Evolutionary conservation across 306 rosid species (phyloP), one percentile per base, ranked within the genome.

Genomic region (Acmispon strigosus): DNA sequence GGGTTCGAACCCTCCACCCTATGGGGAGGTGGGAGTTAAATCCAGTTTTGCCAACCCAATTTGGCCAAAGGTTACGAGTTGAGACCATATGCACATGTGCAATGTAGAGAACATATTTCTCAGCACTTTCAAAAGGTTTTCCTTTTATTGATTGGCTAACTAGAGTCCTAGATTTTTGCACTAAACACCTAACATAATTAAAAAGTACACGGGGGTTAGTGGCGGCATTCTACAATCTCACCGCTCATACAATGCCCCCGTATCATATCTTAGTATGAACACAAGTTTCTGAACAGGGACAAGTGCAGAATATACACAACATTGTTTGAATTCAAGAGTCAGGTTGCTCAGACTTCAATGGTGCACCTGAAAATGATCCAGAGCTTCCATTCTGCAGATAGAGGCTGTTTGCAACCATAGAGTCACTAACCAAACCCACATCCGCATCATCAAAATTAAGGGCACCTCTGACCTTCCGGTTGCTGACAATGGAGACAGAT

Each of bases 351-450:
- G 92, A 16, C 83, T 91, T 95, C 82, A 87, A 14, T 14, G 88
- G 92, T 32, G 86, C 90, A 41, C 92, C 90, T 0, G 97, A 89
- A 1, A 96, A 84, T 43, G 99, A 84, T 41, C 84, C 92, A 32
- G 91, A 76, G 50, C 91, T 89, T 64, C 96, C 96, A 57, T 91
- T 95, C 77, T 86, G 96, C 76, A 86, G 89, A 80, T 84, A 89
- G 56, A 95, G 88, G 81, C 99, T 95, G 82, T 85, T 95, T 62
- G 99, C 96, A 68, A 95, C 99, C 90, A 89, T 82, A 13, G 97
- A 86, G 72, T 95, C 99, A 58, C 96, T 91, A 5, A 95, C 97
- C 84, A 95, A 79, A 43, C 97, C 99, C 10, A 75, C 92, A 64
- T 95, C 97, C 0, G 79, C 85, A 0, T 88, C 96, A 20, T 91